Evolutionary conservation across 345 rosid species (phyloP).

Genomic region (Lepidium sativum): DNA sequence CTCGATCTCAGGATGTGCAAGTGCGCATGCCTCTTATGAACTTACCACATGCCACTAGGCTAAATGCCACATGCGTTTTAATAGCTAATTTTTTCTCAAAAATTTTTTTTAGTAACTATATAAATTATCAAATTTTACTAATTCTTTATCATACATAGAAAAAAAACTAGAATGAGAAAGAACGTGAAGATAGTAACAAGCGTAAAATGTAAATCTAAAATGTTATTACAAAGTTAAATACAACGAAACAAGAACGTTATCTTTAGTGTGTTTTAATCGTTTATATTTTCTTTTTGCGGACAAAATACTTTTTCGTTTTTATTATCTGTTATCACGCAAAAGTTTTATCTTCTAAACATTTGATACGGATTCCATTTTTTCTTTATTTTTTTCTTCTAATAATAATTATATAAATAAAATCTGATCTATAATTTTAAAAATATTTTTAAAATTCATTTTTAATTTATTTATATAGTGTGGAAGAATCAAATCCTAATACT

Average conservation of each 20-base stretch:
- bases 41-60: too few species aligned
- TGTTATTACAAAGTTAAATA: neutral
- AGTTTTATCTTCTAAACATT: neutral
- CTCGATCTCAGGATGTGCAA: too few species aligned
- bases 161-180: slow-evolving; percentile 15
- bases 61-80: too few species aligned
- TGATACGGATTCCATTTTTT: neutral
- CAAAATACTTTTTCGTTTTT: neutral
- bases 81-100: too few species aligned
- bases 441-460: too few species aligned
- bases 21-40: too few species aligned
- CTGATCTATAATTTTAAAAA: too few species aligned
- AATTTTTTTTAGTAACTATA: neutral
- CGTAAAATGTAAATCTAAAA: neutral
- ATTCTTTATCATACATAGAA: too few species aligned
- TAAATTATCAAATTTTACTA: neutral
- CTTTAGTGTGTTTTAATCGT: slow-evolving; percentile 3
- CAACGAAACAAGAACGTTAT: slow-evolving; percentile 1
- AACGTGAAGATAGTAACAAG: slow-evolving; percentile 14
- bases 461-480: too few species aligned
- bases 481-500: too few species aligned
- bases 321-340: neutral
- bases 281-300: neutral
- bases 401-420: too few species aligned
- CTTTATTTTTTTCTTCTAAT: too few species aligned